phyloP scores from a whole-genome alignment of 164 flowering plant genomes.

The Magnolia sinica region DNA sequence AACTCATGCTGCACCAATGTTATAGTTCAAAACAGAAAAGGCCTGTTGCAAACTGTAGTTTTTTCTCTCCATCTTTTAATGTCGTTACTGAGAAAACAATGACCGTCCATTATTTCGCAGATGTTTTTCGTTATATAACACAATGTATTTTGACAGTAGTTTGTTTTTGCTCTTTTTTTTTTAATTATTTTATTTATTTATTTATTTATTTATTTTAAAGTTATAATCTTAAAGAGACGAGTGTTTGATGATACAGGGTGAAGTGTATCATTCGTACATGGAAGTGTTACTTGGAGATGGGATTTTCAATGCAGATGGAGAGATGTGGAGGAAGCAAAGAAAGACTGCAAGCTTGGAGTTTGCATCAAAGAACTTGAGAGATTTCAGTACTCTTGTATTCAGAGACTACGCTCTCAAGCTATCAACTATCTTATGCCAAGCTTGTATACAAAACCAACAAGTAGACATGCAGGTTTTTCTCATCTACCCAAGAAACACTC shows the following conservation, averaged over 20 bases:
- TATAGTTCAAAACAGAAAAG: too few species aligned
- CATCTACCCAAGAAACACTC: not conserved
- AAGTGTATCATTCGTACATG: conserved; percentile 88
- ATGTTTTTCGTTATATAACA: too few species aligned
- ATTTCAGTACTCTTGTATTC: conserved; percentile 82
- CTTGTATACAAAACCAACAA: conserved; percentile 40
- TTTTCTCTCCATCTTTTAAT: too few species aligned
- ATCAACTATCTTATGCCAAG: conserved; percentile 49
- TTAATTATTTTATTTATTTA: too few species aligned
- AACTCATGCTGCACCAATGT: too few species aligned
- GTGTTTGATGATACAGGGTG: conserved; percentile 47
- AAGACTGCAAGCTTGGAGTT: conserved; percentile 95
- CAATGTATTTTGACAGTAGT: too few species aligned
- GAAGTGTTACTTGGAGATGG: conserved; percentile 93
- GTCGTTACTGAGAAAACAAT: too few species aligned
- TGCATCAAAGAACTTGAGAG: conserved; percentile 90
- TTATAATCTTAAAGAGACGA: not conserved
- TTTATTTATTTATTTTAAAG: not conserved
- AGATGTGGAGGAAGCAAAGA: conserved; percentile 81
- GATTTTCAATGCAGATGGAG: conserved; percentile 93
- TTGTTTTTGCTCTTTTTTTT: too few species aligned
- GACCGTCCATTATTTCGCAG: too few species aligned
- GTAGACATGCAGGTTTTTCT: conserved; percentile 82
- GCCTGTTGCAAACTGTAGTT: too few species aligned
- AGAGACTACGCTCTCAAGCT: conserved; percentile 82